Conservation (phyloP, 345 rosid genomes). For the Lagerstroemia speciosa region DNA sequence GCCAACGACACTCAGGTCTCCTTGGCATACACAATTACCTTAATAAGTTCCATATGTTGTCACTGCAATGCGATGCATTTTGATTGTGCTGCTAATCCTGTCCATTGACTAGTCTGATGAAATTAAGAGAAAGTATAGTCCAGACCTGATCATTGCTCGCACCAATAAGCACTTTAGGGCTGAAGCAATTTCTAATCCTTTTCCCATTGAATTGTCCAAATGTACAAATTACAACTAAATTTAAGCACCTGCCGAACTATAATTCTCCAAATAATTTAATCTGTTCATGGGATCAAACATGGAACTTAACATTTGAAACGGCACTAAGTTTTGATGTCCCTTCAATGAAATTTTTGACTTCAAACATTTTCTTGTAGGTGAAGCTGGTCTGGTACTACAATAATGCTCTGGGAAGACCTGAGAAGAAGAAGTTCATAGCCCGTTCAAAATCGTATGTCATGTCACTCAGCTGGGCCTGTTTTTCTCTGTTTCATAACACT, state of each 20-base stretch:
- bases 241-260: background rate
- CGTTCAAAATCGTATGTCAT: constrained; percentile 52
- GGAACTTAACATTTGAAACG: background rate
- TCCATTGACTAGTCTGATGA: background rate
- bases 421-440: constrained; percentile 78
- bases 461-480: background rate
- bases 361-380: constrained; percentile 37
- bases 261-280: background rate
- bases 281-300: background rate
- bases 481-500: constrained; percentile 6
- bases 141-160: background rate
- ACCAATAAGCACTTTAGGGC: background rate
- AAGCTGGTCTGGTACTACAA: constrained; percentile 89
- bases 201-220: background rate
- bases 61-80: background rate
- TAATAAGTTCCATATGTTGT: background rate
- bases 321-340: background rate
- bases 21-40: background rate
- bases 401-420: constrained; percentile 78
- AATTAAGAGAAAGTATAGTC: background rate
- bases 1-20: constrained; percentile 94
- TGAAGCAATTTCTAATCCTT: background rate
- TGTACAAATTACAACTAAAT: background rate
- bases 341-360: background rate
- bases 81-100: background rate